Percentiles rank a stretch among this genome's conserved stretches.
Conservation (phyloP, 441 rosid species). For the Bruguiera hainesii region DNA sequence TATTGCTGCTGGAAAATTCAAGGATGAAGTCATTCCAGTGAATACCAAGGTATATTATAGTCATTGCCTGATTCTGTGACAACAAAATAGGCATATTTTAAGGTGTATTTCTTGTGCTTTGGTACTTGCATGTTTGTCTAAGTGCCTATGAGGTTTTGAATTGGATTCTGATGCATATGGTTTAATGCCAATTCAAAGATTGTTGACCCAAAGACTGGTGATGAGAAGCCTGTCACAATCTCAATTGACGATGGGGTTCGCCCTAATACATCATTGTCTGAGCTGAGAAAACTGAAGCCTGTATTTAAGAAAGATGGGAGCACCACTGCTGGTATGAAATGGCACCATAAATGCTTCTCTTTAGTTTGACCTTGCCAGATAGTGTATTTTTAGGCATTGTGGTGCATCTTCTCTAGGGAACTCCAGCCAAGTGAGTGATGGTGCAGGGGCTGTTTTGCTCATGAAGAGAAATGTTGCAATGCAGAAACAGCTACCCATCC, state of each 20-base stretch:
- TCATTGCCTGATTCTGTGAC: neutral
- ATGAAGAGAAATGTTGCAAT: slow-evolving; percentile 93
- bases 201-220: slow-evolving; percentile 92
- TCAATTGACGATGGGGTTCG: slow-evolving; percentile 97
- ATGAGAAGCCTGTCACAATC: slow-evolving; percentile 60
- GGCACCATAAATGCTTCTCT: neutral
- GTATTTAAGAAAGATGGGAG: slow-evolving; percentile 90
- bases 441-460: slow-evolving; percentile 96
- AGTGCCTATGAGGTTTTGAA: slow-evolving; percentile 3
- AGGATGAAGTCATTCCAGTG: slow-evolving; percentile 88
- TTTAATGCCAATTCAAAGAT: slow-evolving; percentile 43
- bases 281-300: slow-evolving; percentile 71
- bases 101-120: neutral
- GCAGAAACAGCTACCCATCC: slow-evolving; percentile 77
- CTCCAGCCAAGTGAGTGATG: slow-evolving; percentile 97
- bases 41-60: slow-evolving; percentile 68
- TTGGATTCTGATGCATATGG: slow-evolving; percentile 1
- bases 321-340: slow-evolving; percentile 83
- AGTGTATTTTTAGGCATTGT: slow-evolving; percentile 10
- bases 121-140: neutral
- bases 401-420: slow-evolving; percentile 51
- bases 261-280: slow-evolving; percentile 56
- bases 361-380: neutral
- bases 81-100: neutral
- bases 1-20: slow-evolving; percentile 79